Conservation (phyloP, 169 alveolate genomes). For the Plasmodium gonderi region DNA sequence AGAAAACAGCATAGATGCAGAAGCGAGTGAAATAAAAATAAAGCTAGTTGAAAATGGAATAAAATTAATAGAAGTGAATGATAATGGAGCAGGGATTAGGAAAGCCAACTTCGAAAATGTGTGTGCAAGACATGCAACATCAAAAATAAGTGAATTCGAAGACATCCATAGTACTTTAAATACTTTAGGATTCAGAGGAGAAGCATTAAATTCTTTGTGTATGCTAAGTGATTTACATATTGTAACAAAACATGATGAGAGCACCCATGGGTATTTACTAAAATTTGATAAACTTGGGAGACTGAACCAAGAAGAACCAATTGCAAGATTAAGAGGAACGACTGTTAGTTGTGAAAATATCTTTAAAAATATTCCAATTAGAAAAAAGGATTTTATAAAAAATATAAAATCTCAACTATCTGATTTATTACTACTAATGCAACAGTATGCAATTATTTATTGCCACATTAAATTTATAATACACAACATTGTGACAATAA, state of each 20-base stretch:
- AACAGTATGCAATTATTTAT: slow-evolving; percentile 76
- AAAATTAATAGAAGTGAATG: slow-evolving; percentile 91
- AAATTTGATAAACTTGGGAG: slow-evolving; percentile 79
- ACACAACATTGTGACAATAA: slow-evolving; percentile 17
- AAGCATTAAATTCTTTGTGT: slow-evolving; percentile 86
- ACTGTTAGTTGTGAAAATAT: slow-evolving; percentile 73
- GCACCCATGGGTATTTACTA: slow-evolving; percentile 80
- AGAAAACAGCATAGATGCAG: slow-evolving; percentile 96
- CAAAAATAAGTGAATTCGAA: slow-evolving; percentile 92
- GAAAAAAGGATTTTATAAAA: slow-evolving; percentile 73
- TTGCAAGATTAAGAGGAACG: slow-evolving; percentile 77
- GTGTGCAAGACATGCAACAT: slow-evolving; percentile 92
- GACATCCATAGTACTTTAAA: slow-evolving; percentile 89
- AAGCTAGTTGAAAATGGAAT: slow-evolving; percentile 90
- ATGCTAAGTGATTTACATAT: slow-evolving; percentile 78
- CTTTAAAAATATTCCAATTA: slow-evolving; percentile 73
- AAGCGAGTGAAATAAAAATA: slow-evolving; percentile 89
- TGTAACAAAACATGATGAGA: slow-evolving; percentile 79
- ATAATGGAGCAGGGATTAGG: slow-evolving; percentile 94
- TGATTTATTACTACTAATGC: slow-evolving; percentile 69
- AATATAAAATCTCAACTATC: slow-evolving; percentile 74
- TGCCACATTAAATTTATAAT: slow-evolving; percentile 39
- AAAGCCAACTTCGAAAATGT: slow-evolving; percentile 85
- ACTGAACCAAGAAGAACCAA: slow-evolving; percentile 68
- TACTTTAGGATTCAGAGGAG: slow-evolving; percentile 96